phyloP scores from a whole-genome alignment of 768 basidiomycete genomes.

The Guyanaporus albipodus region DNA sequence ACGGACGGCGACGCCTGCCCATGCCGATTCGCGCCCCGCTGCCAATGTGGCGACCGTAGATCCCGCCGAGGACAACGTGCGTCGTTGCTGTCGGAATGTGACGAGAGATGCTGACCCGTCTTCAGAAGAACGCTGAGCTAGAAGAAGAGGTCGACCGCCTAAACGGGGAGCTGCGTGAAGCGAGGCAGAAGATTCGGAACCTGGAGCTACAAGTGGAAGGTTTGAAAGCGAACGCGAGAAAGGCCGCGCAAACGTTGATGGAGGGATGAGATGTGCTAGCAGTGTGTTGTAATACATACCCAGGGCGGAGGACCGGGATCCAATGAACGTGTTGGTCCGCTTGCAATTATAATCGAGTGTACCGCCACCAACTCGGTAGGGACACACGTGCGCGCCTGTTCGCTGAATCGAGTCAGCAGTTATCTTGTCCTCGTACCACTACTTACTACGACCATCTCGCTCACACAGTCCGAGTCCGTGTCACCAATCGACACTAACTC shows the following conservation, averaged over 20 bases:
- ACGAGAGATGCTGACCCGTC: background rate
- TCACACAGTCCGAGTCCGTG: slow-evolving; percentile 7
- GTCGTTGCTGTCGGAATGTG: slow-evolving; percentile 13
- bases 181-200: slow-evolving; percentile 76
- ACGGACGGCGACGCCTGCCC: slow-evolving; percentile 17
- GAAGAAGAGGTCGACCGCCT: slow-evolving; percentile 61
- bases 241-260: slow-evolving; percentile 63
- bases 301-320: background rate
- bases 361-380: too few relatives aligned
- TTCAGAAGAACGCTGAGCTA: slow-evolving; percentile 27
- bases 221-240: slow-evolving; percentile 69
- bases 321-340: background rate
- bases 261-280: slow-evolving; percentile 19
- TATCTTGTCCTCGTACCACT: too few relatives aligned
- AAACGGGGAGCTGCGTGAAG: slow-evolving; percentile 66
- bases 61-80: slow-evolving; percentile 27
- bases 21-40: slow-evolving; percentile 14
- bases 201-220: slow-evolving; percentile 80
- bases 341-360: too few relatives aligned
- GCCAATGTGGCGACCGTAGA: background rate
- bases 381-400: too few relatives aligned
- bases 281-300: too few relatives aligned
- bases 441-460: too few relatives aligned
- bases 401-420: too few relatives aligned
- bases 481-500: slow-evolving; percentile 14